phyloP scores from a whole-genome alignment of 179 eudicot genomes.

The Silene vulgaris region DNA sequence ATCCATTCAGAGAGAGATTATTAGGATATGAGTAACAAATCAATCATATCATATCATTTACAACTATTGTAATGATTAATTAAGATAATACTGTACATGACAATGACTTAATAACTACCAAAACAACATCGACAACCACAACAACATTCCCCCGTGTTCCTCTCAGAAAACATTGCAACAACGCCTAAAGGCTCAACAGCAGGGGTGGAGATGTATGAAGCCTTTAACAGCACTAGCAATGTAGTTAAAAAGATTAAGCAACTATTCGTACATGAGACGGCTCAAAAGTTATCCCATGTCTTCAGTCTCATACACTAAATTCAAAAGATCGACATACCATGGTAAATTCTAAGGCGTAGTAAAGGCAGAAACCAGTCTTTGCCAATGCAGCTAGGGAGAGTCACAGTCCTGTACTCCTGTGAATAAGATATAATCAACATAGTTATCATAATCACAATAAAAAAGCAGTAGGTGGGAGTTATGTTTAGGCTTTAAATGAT shows the following conservation, averaged over 20 bases:
- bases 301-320: neutral
- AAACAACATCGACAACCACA: neutral
- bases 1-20: neutral
- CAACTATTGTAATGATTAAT: neutral
- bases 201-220: neutral
- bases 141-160: neutral
- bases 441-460: neutral
- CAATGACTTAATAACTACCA: neutral
- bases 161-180: neutral
- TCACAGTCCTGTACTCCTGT: conserved; percentile 10
- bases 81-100: neutral
- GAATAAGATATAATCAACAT: neutral
- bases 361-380: neutral
- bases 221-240: neutral
- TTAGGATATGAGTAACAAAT: neutral
- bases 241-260: neutral
- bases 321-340: neutral
- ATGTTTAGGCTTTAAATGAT: conserved; percentile 1
- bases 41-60: neutral
- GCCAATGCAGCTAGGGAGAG: neutral
- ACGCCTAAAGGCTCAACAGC: neutral
- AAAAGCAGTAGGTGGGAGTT: conserved; percentile 2
- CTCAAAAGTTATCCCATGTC: neutral
- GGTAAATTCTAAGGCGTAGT: neutral
- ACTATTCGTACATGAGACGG: neutral